These are phyloP conservation scores for Rhodamnia argentea DNA, from an alignment of 345 rosid genomes.

Conservation along the genomic window DNA sequence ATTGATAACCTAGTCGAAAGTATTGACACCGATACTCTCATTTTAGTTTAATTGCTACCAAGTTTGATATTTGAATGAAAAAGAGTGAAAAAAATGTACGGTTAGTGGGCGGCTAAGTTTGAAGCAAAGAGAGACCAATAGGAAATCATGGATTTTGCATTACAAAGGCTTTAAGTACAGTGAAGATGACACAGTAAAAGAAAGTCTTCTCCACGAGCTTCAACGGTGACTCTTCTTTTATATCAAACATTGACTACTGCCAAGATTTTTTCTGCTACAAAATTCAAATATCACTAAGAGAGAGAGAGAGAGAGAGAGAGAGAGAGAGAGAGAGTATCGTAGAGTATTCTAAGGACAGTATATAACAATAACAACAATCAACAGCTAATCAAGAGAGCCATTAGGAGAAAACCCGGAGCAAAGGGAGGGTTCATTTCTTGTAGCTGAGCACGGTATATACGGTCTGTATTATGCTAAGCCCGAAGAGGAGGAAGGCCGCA, in stretches of 20 bases:
- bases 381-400: neutral
- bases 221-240: neutral
- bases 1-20: too few relatives aligned
- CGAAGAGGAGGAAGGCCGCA: conserved; percentile 26
- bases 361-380: neutral
- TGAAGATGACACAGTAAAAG: neutral
- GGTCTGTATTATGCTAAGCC: conserved; percentile 22
- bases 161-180: too few relatives aligned
- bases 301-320: neutral
- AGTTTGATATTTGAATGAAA: too few relatives aligned
- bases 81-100: too few relatives aligned
- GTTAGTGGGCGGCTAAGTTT: too few relatives aligned
- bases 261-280: neutral
- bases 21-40: too few relatives aligned
- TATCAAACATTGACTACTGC: neutral
- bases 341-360: neutral
- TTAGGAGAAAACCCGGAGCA: neutral
- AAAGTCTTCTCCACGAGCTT: neutral
- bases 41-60: too few relatives aligned
- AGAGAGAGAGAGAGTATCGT: neutral
- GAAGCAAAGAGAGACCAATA: too few relatives aligned
- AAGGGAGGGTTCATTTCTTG: neutral
- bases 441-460: conserved; percentile 14
- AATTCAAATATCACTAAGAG: neutral
- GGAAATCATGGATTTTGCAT: too few relatives aligned